Percentiles rank a stretch among this genome's conserved stretches.
These are phyloP conservation scores for Gymnopus androsaceus DNA, from an alignment of 1,284 basidiomycete species.

Conservation along the genomic window DNA sequence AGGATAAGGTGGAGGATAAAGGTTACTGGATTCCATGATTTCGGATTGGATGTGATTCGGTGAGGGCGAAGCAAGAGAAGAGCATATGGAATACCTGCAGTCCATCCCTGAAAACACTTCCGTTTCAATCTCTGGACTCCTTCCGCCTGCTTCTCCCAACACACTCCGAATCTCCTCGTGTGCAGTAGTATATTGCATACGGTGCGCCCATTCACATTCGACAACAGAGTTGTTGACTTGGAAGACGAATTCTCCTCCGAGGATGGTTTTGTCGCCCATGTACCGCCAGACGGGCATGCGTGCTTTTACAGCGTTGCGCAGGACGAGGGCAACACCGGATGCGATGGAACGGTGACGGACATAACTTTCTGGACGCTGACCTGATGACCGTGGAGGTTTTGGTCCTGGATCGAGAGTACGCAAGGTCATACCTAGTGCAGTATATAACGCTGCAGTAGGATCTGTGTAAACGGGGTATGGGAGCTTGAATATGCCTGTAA, in stretches of 20 bases:
- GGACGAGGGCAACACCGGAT: slow-evolving; percentile 60
- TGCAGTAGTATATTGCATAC: slow-evolving; percentile 8
- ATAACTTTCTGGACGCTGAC: slow-evolving; percentile 39
- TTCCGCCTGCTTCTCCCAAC: not conserved
- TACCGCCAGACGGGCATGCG: slow-evolving; percentile 68
- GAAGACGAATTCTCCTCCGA: slow-evolving; percentile 80
- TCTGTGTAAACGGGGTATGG: slow-evolving; percentile 70
- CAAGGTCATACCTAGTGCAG: slow-evolving; percentile 64
- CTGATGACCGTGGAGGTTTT: slow-evolving; percentile 21
- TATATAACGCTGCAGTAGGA: slow-evolving; percentile 63
- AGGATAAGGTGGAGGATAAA: too few species aligned
- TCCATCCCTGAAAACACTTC: too few species aligned
- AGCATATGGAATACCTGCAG: too few species aligned
- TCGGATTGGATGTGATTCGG: too few species aligned
- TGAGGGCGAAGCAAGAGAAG: too few species aligned
- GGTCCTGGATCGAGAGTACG: slow-evolving; percentile 37
- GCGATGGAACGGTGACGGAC: slow-evolving; percentile 50
- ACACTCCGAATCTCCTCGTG: slow-evolving; percentile 6
- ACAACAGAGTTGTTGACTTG: slow-evolving; percentile 31
- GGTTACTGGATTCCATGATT: too few species aligned
- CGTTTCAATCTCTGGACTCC: too few species aligned
- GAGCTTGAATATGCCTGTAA: slow-evolving; percentile 52
- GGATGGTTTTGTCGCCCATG: slow-evolving; percentile 64
- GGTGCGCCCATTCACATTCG: slow-evolving; percentile 9
- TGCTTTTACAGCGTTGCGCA: slow-evolving; percentile 55